These are phyloP conservation scores for Boehmeria nivea DNA, from an alignment of 306 rosid genomes.

Conservation along the genomic window DNA sequence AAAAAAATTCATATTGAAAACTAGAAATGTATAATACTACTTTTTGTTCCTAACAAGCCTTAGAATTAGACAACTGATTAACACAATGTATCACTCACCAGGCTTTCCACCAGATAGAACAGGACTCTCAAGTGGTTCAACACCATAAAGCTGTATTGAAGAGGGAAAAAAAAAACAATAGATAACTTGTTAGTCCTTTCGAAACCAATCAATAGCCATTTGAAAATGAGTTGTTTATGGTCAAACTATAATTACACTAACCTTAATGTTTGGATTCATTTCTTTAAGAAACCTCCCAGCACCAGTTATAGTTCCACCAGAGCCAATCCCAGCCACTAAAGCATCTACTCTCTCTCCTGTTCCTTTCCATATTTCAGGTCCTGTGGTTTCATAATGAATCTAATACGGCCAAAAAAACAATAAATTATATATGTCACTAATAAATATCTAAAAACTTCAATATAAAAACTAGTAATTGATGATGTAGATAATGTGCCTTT, in stretches of 20 bases:
- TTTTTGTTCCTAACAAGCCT: neutral
- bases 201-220: too few relatives aligned
- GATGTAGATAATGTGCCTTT: conserved; percentile 36
- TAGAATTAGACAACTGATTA: too few relatives aligned
- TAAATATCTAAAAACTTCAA: neutral
- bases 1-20: neutral
- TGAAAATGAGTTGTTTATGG: too few relatives aligned
- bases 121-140: conserved; percentile 75
- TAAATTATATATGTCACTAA: neutral
- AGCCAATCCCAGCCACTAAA: conserved; percentile 68
- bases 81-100: conserved; percentile 30
- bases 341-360: conserved; percentile 62
- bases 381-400: conserved; percentile 80
- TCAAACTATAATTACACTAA: conserved; percentile 17
- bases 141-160: conserved; percentile 47
- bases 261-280: conserved; percentile 65
- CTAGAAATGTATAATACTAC: neutral
- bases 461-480: neutral
- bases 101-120: conserved; percentile 87
- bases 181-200: too few relatives aligned
- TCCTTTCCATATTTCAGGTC: too few relatives aligned
- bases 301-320: conserved; percentile 82
- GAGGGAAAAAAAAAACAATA: conserved; percentile 5
- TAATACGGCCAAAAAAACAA: conserved; percentile 7
- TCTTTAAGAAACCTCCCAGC: conserved; percentile 76